Conservation (phyloP, 1,139 yeast species). For the Protomyces gravidus region DNA sequence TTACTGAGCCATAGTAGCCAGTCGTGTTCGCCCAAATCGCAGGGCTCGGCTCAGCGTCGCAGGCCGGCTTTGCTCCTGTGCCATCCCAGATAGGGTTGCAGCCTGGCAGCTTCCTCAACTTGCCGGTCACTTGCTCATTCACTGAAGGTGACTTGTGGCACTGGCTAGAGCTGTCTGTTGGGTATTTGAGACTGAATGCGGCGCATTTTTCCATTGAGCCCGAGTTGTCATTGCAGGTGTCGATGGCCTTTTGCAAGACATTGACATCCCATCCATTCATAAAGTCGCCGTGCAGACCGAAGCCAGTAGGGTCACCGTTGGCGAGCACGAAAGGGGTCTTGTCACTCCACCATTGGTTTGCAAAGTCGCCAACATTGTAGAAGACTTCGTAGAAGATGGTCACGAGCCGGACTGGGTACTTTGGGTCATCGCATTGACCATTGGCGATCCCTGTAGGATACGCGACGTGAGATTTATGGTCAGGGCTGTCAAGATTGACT, state of each 20-base stretch:
- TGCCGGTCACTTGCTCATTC: conserved; percentile 3
- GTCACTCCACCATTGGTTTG: conserved; percentile 13
- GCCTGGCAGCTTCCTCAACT: conserved; percentile 14
- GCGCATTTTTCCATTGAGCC: conserved; percentile 22
- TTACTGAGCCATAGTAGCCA: conserved; percentile 9
- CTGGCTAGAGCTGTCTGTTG: not conserved
- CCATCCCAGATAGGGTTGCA: conserved; percentile 16
- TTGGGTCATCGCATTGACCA: conserved; percentile 27
- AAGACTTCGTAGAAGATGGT: conserved; percentile 29
- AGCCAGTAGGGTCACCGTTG: conserved; percentile 25
- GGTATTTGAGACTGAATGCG: conserved; percentile 10
- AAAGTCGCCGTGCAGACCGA: conserved; percentile 30
- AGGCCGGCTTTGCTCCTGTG: conserved; percentile 2
- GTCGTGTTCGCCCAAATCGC: conserved; percentile 10
- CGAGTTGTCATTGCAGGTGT: conserved; percentile 18
- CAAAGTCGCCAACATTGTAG: conserved; percentile 16
- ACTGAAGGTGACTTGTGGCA: conserved; percentile 19
- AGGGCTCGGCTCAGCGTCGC: conserved; percentile 1
- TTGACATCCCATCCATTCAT: conserved; percentile 29
- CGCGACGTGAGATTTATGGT: conserved; percentile 30
- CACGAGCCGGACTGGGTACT: conserved; percentile 18
- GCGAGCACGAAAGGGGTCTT: conserved; percentile 23
- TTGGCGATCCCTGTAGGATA: conserved; percentile 20
- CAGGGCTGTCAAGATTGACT: conserved; percentile 23
- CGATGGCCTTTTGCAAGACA: conserved; percentile 24